Conservation (phyloP, 331 rosid genomes). For the Acacia concinna region DNA sequence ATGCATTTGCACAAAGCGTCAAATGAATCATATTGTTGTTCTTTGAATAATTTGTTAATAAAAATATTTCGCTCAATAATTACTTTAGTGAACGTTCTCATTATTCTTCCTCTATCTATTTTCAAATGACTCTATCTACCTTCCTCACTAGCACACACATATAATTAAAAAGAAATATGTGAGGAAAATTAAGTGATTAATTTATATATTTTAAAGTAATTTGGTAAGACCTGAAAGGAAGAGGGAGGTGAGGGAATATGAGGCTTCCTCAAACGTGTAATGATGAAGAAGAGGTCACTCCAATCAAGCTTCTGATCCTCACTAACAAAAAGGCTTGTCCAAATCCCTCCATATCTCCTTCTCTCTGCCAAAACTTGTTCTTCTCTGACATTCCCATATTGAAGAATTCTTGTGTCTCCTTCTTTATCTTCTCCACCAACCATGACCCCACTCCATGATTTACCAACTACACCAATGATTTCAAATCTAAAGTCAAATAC, state of each 20-base stretch:
- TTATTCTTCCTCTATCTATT: too few species aligned
- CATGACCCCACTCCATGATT: background rate
- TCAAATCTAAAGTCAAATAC: background rate
- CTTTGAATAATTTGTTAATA: too few species aligned
- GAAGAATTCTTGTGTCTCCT: background rate
- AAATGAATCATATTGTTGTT: background rate
- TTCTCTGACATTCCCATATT: constrained; percentile 2
- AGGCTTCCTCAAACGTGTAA: background rate
- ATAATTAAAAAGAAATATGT: background rate
- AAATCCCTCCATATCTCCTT: constrained; percentile 15
- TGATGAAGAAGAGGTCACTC: background rate
- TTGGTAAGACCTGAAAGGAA: background rate
- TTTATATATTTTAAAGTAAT: background rate
- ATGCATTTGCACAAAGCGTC: background rate
- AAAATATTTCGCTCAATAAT: background rate
- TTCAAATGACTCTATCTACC: too few species aligned
- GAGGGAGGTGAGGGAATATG: background rate
- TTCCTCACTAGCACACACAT: background rate
- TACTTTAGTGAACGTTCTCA: background rate
- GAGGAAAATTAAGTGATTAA: background rate
- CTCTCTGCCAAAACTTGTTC: constrained; percentile 5
- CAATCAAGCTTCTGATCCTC: constrained; percentile 19
- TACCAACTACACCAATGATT: background rate
- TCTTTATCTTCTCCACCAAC: background rate
- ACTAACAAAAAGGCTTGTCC: constrained; percentile 15